Percentiles rank a stretch among this genome's conserved stretches.
These are phyloP conservation scores for Kalanchoe fedtschenkoi DNA, from an alignment of 164 flowering plant species.

Conservation along the genomic window DNA sequence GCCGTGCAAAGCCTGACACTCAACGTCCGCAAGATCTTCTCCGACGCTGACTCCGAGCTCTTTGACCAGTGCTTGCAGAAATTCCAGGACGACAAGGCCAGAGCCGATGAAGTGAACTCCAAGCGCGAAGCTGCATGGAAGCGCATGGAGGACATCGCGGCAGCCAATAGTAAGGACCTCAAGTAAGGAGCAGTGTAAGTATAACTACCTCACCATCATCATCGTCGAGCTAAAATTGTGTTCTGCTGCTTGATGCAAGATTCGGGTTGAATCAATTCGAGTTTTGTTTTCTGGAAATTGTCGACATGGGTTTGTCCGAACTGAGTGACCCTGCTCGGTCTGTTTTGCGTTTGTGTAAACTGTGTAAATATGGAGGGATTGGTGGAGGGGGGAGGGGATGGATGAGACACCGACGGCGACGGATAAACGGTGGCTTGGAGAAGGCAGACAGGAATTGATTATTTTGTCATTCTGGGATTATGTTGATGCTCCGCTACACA, in stretches of 20 bases:
- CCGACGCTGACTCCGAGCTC: slow-evolving; percentile 55
- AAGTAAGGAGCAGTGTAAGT: slow-evolving; percentile 25
- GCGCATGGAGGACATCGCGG: slow-evolving; percentile 60
- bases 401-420: no score
- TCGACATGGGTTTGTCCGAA: no score
- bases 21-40: slow-evolving; percentile 65
- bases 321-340: background rate
- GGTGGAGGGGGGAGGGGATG: no score
- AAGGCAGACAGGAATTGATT: no score
- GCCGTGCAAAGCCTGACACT: slow-evolving; percentile 67
- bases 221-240: background rate
- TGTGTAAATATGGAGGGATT: no score
- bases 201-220: background rate
- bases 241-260: no score
- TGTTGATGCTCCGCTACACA: no score
- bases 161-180: slow-evolving; percentile 19
- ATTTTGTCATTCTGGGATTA: no score
- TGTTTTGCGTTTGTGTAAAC: background rate
- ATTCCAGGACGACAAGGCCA: slow-evolving; percentile 53
- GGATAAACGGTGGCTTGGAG: no score
- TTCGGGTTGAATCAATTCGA: no score
- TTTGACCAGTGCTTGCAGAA: slow-evolving; percentile 54
- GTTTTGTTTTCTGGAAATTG: background rate
- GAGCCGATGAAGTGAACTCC: slow-evolving; percentile 26
- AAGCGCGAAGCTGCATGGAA: slow-evolving; percentile 59